Base-by-base conservation (phyloP, 148 eudicot species). In the Fagopyrum tataricum region DNA sequence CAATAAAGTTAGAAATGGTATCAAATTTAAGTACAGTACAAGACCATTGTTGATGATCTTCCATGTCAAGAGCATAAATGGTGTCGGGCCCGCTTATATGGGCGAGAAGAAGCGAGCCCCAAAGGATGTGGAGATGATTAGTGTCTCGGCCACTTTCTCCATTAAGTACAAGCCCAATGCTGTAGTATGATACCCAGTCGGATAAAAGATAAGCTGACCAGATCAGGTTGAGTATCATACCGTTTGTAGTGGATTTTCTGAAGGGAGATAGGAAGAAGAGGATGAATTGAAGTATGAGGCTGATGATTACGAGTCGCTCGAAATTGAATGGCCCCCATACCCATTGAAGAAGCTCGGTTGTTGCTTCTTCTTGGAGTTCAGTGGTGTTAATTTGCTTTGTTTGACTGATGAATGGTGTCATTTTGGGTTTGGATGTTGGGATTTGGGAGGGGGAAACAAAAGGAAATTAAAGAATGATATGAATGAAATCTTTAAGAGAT, bases 121-220 rank as follows among this genome's bases (percentile, higher is more conserved):
- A 59, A 3, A 59, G 40, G 20, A 59, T 24, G 17, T 59, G 66
- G 40, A 59, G 66, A 59, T 11, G 66, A 24, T 59, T 24, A 14
- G 40, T 24, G 7, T 59, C 66, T 2, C 11, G 66, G 66, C 66
- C 66, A 7, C 39, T 59, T 21, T 59, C 66, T 9, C 66, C 39
- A 10, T 59, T 59, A 15, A 59, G 66, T 23, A 59, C 40, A 24
- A 59, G 66, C 8, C 66, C 66, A 59, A 59, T 59, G 66, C 66
- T 59, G 8, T 59, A 24, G 66, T 59, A 59, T 2, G 66, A 59
- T 0, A 59, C 39, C 66, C 66, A 59, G 66, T 59, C 66, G 4
- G 66, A 15, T 7, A 59, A 24, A 23, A 59, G 15, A 24, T 59
- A 59, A 2, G 39, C 13, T 24, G 66, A 23, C 40, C 66, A 59